Conservation (phyloP, 352 stramenopile genomes). For the Blastocystis sp. region DNA sequence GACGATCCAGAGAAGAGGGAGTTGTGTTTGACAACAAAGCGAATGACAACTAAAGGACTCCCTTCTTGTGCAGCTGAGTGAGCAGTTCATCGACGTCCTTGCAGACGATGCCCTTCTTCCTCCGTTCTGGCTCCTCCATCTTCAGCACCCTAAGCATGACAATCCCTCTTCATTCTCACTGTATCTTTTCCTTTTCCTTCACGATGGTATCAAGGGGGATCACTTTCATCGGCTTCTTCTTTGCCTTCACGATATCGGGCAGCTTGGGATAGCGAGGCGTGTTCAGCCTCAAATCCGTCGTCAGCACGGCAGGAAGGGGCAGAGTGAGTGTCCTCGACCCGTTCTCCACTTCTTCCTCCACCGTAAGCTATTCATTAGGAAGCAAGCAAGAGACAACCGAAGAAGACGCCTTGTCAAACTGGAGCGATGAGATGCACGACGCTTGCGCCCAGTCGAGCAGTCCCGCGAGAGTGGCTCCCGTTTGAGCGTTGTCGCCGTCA, state of each 20-base stretch:
- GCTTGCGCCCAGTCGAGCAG: slow-evolving; percentile 94
- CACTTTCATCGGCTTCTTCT: slow-evolving; percentile 86
- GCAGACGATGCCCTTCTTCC: slow-evolving; percentile 24
- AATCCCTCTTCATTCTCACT: not conserved
- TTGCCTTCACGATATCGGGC: slow-evolving; percentile 99
- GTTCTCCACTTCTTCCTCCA: slow-evolving; percentile 78
- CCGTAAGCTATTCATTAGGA: slow-evolving; percentile 26
- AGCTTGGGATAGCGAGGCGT: slow-evolving; percentile 97
- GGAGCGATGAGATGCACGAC: slow-evolving; percentile 81
- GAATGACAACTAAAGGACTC: slow-evolving; percentile 40
- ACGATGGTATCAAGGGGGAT: slow-evolving; percentile 74
- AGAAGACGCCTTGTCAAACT: not conserved
- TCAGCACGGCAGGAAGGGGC: slow-evolving; percentile 91
- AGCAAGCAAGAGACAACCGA: not conserved
- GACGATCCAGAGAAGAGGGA: too few relatives aligned
- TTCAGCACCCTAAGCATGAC: slow-evolving; percentile 16
- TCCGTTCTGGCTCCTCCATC: slow-evolving; percentile 17
- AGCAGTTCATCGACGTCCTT: slow-evolving; percentile 61
- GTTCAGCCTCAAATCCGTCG: slow-evolving; percentile 96
- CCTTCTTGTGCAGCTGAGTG: slow-evolving; percentile 20
- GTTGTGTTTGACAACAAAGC: too few relatives aligned
- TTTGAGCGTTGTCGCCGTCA: slow-evolving; percentile 79
- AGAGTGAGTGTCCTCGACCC: slow-evolving; percentile 87
- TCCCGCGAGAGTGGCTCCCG: slow-evolving; percentile 91
- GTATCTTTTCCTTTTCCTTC: not conserved